These are phyloP conservation scores for Vaccinium darrowii DNA, from an alignment of 148 eudicot genomes.

Conservation along the genomic window DNA sequence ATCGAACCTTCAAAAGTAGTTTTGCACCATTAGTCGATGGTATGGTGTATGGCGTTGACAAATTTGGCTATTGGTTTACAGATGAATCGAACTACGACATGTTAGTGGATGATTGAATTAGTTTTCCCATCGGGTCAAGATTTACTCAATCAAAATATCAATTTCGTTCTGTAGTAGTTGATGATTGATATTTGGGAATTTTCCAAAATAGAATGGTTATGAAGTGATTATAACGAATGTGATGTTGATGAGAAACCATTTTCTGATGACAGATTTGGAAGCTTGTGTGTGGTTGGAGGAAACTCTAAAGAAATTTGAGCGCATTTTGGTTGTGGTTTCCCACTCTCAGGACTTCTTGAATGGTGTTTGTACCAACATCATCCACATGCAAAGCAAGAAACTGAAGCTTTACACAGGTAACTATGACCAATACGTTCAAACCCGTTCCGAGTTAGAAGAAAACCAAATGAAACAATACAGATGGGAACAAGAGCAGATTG, in stretches of 20 bases:
- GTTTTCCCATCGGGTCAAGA: background rate
- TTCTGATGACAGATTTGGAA: conserved; percentile 68
- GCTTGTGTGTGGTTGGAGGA: conserved; percentile 99
- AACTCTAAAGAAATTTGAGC: conserved; percentile 74
- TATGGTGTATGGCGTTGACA: background rate
- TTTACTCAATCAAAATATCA: background rate
- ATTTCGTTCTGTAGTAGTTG: background rate
- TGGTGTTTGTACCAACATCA: conserved; percentile 95
- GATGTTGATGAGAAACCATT: background rate
- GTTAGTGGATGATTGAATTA: background rate
- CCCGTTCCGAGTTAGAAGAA: conserved; percentile 91
- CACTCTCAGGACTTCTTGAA: conserved; percentile 97
- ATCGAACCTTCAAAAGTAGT: background rate
- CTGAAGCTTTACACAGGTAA: conserved; percentile 83
- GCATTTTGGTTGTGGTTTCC: conserved; percentile 91
- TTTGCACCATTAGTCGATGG: background rate
- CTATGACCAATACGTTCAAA: conserved; percentile 86
- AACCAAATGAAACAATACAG: conserved; percentile 98
- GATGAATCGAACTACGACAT: background rate
- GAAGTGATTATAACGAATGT: background rate
- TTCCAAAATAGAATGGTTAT: background rate
- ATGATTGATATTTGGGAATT: background rate
- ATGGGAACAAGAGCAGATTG: conserved; percentile 98
- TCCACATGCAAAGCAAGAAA: conserved; percentile 93
- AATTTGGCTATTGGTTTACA: background rate